A percentile compares a stretch with the other conserved stretches of the same genome.
phyloP scores from a whole-genome alignment of 306 rosid genomes.

The Senna siamea region DNA sequence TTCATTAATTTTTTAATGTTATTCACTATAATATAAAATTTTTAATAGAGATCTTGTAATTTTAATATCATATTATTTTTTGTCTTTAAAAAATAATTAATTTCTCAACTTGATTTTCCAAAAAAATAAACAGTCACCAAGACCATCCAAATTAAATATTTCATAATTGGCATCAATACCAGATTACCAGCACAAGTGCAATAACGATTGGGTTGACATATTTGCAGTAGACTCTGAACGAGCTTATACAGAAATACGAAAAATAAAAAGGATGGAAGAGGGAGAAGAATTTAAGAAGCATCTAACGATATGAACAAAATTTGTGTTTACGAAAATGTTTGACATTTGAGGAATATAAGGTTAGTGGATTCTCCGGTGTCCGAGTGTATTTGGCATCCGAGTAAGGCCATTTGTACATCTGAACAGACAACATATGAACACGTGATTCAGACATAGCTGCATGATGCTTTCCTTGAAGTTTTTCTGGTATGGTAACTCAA shows the following conservation, averaged over 20 bases:
- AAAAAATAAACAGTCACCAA: neutral
- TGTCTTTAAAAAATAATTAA: too few species aligned
- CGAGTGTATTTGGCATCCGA: neutral
- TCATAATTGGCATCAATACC: neutral
- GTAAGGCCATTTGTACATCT: constrained; percentile 30
- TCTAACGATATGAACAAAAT: constrained; percentile 5
- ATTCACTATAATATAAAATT: too few species aligned
- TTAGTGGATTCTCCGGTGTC: neutral
- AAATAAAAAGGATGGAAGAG: neutral
- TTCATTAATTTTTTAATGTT: too few species aligned
- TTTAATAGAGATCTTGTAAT: too few species aligned
- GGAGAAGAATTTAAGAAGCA: neutral
- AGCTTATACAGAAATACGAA: neutral
- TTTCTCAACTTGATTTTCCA: too few species aligned
- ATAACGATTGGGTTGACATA: neutral
- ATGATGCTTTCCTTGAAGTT: constrained; percentile 29
- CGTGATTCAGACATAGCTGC: constrained; percentile 21
- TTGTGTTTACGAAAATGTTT: neutral
- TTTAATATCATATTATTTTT: too few species aligned
- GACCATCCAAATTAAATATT: neutral
- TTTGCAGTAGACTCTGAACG: neutral
- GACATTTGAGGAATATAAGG: neutral
- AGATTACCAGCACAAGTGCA: neutral
- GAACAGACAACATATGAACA: constrained; percentile 19
- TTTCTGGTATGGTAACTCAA: neutral